Base-by-base conservation (phyloP, 2,329 filamentous ascomycete species). In the Acrocalymma vagum region DNA sequence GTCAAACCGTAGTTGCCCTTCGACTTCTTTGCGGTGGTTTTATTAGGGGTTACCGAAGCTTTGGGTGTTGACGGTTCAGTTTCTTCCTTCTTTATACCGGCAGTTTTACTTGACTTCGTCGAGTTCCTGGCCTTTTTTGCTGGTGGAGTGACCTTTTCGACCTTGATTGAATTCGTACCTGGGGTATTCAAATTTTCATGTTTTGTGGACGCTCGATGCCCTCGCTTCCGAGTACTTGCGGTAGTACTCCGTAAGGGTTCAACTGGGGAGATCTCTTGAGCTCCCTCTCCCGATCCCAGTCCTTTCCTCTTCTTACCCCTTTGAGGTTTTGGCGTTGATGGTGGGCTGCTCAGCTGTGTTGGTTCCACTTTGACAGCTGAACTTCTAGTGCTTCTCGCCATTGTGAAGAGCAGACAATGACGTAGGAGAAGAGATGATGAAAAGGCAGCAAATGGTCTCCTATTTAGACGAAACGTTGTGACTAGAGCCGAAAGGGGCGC, bases 1-100 rank as follows among this genome's bases (percentile, higher is more conserved):
- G 69, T 76, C 17, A 79, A 63, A 9, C 74, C 72, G 40, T 76
- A 76, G 30, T 68, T 65, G 29, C 66, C 60, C 29, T 63, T 62
- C 2, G 31, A 43, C 29, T 56, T 59, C 37, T 65, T 69, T 42
- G 71, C 69, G 1, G 70, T 53, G 6, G 68, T 20, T 41, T 60
- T 22, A 44, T 70, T 29, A 41, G 67, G 38, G 15, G 52, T 56
- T 4, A 51, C 29, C 10, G 54, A 48, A 11, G 60, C 55, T 48
- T 67, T 69, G 3, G 44, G 38, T 10, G 60, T 52, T 9, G 64
- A 18, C 1, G 59, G 38, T n/a, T 59, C 49, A 6, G 54, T 52
- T 9, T 51, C 40, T 36, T 60, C 56, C 13, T 55, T 51, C 34
- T 62, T 51, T 2, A 29, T 29, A 3, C 32, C 15, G 5, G 18